Base-by-base conservation (phyloP, 768 basidiomycete species). In the Podaxis sp. region DNA sequence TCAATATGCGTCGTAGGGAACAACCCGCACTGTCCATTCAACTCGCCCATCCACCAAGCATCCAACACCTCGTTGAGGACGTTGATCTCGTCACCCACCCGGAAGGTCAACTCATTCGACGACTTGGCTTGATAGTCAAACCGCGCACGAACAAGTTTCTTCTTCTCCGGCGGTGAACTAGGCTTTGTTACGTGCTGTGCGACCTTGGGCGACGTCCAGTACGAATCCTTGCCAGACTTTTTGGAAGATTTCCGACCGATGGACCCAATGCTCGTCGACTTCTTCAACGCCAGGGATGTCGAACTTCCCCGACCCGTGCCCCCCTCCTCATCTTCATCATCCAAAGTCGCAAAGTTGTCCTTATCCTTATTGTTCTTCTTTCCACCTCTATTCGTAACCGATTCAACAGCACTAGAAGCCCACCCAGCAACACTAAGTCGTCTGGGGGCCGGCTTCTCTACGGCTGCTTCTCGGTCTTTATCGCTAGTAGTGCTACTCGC, bases 31-130 rank as follows among this genome's bases (percentile, higher is more conserved):
- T 78, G 78, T 1, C 90, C 91, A 58, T 81, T 74, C 36, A 85
- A 70, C 69, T 90, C 86, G 5, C 93, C 94, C 77, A 93, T 83
- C 90, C 92, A 95, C 94, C 94, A 95, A 62, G 86, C 93, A 63
- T 91, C 90, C 36, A 93, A 76, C 0, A 94, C 90, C 70, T 95
- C 92, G 36, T 85, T 86, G 28, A 91, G 66, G 28, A 95, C 86
- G 13, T 79, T 71, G 59, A 97, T 89, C 65, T 91, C 84, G 42
- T 89, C 87, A 0, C 93, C 94, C 4, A 79, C 75, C 60, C 76
- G 80, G 75, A 96, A 88, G 46, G 81, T 81, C 38, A 97, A 76
- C 71, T 96, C 94, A 65, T 95, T 93, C 1, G 83, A 74, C 1
- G 86, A 86, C 16, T 61, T 61, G 2, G 86, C 90, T 0, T 76